Evolutionary conservation across 345 rosid genomes (phyloP).

Genomic region (Aurinia saxatilis): DNA sequence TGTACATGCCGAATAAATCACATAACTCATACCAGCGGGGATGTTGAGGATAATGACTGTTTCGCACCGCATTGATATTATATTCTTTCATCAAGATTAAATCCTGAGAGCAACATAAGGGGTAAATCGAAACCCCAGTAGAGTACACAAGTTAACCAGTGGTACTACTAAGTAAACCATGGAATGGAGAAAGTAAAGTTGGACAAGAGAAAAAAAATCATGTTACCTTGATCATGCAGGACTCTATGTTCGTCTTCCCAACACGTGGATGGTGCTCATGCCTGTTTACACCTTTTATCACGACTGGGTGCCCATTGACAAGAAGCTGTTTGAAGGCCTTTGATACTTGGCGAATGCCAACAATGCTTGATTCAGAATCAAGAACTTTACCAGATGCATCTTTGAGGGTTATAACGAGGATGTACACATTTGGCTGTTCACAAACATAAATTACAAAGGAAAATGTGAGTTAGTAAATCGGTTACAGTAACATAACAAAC

Average conservation of each 20-base stretch:
- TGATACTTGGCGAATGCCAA: constrained; percentile 76
- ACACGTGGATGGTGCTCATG: constrained; percentile 99
- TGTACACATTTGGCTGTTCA: constrained; percentile 79
- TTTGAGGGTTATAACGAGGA: constrained; percentile 72
- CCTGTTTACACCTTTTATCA: constrained; percentile 93
- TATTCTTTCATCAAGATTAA: constrained; percentile 88
- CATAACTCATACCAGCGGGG: constrained; percentile 98
- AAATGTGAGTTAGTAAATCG: neutral
- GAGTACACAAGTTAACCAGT: neutral
- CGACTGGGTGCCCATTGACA: constrained; percentile 80
- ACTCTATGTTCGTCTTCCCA: constrained; percentile 92
- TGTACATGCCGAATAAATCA: constrained; percentile 92
- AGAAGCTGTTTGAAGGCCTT: constrained; percentile 90
- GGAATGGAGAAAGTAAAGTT: constrained; percentile 12
- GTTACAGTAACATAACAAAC: neutral
- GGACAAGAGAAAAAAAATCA: constrained; percentile 3
- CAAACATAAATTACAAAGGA: constrained; percentile 17
- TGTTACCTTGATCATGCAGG: constrained; percentile 95
- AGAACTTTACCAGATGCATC: constrained; percentile 64
- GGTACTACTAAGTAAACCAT: constrained; percentile 7
- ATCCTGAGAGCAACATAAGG: constrained; percentile 46
- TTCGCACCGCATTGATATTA: constrained; percentile 92
- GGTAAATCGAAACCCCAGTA: neutral
- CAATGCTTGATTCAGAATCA: constrained; percentile 91
- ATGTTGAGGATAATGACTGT: constrained; percentile 99